phyloP scores from a whole-genome alignment of 495 filamentous ascomycete species.

The Penicillium steckii region DNA sequence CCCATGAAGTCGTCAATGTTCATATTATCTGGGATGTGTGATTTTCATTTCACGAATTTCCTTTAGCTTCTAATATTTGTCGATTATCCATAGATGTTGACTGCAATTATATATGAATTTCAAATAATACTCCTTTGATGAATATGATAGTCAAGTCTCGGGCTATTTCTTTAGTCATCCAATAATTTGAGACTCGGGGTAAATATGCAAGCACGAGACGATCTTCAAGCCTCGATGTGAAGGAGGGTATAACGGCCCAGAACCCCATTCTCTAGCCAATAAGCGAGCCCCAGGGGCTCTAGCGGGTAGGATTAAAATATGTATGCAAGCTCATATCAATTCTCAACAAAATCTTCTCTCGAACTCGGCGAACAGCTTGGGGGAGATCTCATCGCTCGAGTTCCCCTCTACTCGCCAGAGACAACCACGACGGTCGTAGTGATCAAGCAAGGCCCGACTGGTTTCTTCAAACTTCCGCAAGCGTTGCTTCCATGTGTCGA shows the following conservation, averaged over 20 bases:
- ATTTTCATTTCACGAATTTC: neutral
- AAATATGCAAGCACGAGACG: conserved; percentile 14
- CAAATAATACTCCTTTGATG: neutral
- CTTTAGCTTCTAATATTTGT: conserved; percentile 12
- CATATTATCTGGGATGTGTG: neutral
- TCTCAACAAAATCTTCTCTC: conserved; percentile 66
- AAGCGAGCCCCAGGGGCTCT: neutral
- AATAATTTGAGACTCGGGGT: conserved; percentile 17
- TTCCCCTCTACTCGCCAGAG: conserved; percentile 85
- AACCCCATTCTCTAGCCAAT: neutral
- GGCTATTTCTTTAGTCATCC: conserved; percentile 8
- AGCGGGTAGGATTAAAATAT: conserved; percentile 16
- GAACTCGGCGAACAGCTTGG: conserved; percentile 78
- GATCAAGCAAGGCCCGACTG: conserved; percentile 78
- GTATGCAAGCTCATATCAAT: conserved; percentile 11
- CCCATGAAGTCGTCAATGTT: neutral
- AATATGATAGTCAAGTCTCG: neutral
- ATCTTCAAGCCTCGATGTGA: conserved; percentile 1
- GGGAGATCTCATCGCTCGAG: conserved; percentile 90
- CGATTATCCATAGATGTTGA: conserved; percentile 13
- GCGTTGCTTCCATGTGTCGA: conserved; percentile 79
- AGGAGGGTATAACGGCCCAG: conserved; percentile 14
- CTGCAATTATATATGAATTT: neutral
- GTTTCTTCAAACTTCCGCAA: conserved; percentile 83
- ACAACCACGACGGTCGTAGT: conserved; percentile 84